Conservation (phyloP, 805 yeast species). For the Wickerhamiella azyma region DNA sequence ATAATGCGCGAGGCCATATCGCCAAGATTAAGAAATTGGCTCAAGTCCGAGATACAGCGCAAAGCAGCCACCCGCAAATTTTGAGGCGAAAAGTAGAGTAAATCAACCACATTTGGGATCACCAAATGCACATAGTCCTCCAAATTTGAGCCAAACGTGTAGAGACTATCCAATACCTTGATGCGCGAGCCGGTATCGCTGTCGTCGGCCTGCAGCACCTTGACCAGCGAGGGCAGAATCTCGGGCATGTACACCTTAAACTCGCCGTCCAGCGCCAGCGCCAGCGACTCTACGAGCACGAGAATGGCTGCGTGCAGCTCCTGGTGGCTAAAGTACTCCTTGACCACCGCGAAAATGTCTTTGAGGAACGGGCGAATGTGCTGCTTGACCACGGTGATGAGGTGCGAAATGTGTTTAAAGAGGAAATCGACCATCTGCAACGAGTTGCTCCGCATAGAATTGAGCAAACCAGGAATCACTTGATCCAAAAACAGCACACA, state of each 20-base stretch:
- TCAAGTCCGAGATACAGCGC: constrained; percentile 67
- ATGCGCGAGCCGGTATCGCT: constrained; percentile 34
- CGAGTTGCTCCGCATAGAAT: constrained; percentile 64
- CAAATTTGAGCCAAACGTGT: constrained; percentile 71
- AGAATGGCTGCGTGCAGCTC: constrained; percentile 68
- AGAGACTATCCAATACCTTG: constrained; percentile 68
- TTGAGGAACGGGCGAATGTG: constrained; percentile 75
- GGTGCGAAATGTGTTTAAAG: constrained; percentile 72
- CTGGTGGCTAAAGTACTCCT: constrained; percentile 52
- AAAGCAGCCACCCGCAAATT: constrained; percentile 59
- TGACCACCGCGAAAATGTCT: constrained; percentile 60
- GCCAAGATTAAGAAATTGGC: constrained; percentile 54
- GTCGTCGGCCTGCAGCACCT: constrained; percentile 54
- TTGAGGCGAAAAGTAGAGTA: constrained; percentile 58
- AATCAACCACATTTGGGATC: constrained; percentile 69
- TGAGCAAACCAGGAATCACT: constrained; percentile 74
- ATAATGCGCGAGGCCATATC: constrained; percentile 87
- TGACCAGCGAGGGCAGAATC: constrained; percentile 60
- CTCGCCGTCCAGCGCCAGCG: constrained; percentile 81
- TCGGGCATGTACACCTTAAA: constrained; percentile 73
- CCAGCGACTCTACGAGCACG: constrained; percentile 66
- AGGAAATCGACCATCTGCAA: constrained; percentile 71
- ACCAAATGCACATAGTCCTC: constrained; percentile 82
- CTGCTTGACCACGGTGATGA: constrained; percentile 72
- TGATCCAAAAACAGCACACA: constrained; percentile 83